Conservation (phyloP, 345 rosid species). For the Gynandropsis gynandra region DNA sequence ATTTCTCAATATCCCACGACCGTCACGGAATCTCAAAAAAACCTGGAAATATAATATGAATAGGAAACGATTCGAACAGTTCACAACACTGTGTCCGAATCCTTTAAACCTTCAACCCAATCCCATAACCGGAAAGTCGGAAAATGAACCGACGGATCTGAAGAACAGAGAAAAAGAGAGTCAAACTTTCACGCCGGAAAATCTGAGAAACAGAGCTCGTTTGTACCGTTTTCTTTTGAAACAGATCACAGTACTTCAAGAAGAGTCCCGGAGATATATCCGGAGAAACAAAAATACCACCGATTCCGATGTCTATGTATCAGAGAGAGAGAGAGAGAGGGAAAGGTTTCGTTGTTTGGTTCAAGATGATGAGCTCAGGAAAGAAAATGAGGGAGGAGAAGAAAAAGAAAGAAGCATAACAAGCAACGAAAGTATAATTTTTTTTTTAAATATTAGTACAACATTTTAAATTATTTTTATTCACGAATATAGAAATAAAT, state of each 20-base stretch:
- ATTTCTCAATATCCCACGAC: slow-evolving; percentile 29
- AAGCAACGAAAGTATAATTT: slow-evolving; percentile 11
- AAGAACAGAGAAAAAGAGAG: neutral
- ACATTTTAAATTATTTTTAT: neutral
- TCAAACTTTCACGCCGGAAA: neutral
- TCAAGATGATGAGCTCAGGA: slow-evolving; percentile 6
- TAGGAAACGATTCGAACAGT: too few species aligned
- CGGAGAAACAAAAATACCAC: neutral
- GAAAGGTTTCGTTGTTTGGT: slow-evolving; percentile 12
- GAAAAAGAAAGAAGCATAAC: neutral
- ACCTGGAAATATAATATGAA: too few species aligned
- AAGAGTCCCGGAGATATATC: neutral
- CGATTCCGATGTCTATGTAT: neutral
- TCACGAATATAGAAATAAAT: neutral
- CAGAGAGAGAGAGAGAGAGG: slow-evolving; percentile 6
- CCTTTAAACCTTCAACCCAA: slow-evolving; percentile 12
- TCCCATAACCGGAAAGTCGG: slow-evolving; percentile 8
- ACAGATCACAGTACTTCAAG: neutral
- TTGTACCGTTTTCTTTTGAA: neutral
- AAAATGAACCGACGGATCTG: neutral
- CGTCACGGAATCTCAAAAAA: neutral
- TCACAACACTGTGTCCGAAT: neutral
- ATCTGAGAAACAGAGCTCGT: slow-evolving; percentile 3
- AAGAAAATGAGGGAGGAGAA: slow-evolving; percentile 7
- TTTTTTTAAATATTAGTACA: slow-evolving; percentile 15